A percentile compares a stretch with the other conserved stretches of the same genome.
Conservation (phyloP, 768 basidiomycete genomes). For the Scleroderma bovista region DNA sequence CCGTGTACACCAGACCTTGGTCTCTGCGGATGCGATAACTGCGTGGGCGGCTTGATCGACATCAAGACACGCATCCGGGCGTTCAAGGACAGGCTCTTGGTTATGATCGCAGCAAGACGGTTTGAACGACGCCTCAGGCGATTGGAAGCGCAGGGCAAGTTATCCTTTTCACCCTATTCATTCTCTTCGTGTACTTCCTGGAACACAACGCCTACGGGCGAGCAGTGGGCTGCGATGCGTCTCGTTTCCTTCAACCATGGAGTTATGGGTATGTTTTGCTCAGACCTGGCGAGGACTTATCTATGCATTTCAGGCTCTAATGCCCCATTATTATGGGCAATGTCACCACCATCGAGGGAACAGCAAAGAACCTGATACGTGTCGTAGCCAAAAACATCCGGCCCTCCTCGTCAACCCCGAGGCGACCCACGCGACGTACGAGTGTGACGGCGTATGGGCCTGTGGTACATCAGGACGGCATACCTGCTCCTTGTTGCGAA, state of each 20-base stretch:
- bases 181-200: slow-evolving; percentile 17
- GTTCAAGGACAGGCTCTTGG: slow-evolving; percentile 59
- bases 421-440: slow-evolving; percentile 6
- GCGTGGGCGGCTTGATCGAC: slow-evolving; percentile 58
- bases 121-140: slow-evolving; percentile 77
- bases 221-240: slow-evolving; percentile 21
- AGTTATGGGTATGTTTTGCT: slow-evolving; percentile 14
- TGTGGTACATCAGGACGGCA: slow-evolving; percentile 17
- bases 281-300: not conserved
- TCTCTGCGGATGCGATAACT: slow-evolving; percentile 70
- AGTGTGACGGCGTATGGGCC: slow-evolving; percentile 17
- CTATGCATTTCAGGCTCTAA: too few species aligned
- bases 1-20: slow-evolving; percentile 60
- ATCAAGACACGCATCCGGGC: slow-evolving; percentile 62
- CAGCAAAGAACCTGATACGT: slow-evolving; percentile 1
- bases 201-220: slow-evolving; percentile 24
- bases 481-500: slow-evolving; percentile 21
- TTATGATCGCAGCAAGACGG: slow-evolving; percentile 57
- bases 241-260: slow-evolving; percentile 25
- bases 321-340: slow-evolving; percentile 18
- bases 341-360: slow-evolving; percentile 25
- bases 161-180: too few species aligned
- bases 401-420: slow-evolving; percentile 14
- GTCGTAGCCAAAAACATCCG: slow-evolving; percentile 8
- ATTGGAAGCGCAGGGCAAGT: slow-evolving; percentile 50